Conservation (phyloP, 2,329 filamentous ascomycete genomes). For the Fusarium sp. region DNA sequence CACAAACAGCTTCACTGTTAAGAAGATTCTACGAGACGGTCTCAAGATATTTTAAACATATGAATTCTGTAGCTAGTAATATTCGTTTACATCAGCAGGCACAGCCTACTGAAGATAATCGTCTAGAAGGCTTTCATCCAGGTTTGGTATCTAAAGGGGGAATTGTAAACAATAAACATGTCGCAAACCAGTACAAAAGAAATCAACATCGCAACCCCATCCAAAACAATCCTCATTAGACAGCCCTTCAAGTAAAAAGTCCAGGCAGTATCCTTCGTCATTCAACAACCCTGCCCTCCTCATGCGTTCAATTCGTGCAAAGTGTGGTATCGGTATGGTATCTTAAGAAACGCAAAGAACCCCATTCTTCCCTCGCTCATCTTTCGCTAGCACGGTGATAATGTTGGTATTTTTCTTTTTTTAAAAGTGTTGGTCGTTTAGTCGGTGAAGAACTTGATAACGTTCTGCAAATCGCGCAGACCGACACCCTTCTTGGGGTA, state of each 20-base stretch:
- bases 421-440: conserved; percentile 49
- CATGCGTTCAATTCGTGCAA: conserved; percentile 17
- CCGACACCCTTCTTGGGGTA: conserved; percentile 89
- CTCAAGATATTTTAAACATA: background rate
- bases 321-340: conserved; percentile 33
- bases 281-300: background rate
- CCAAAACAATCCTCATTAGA: conserved; percentile 10
- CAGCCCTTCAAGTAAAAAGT: background rate
- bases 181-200: conserved; percentile 14
- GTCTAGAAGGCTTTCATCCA: conserved; percentile 38
- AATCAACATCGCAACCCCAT: conserved; percentile 11
- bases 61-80: conserved; percentile 28
- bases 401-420: background rate
- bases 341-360: conserved; percentile 25
- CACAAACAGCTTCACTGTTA: background rate
- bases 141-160: conserved; percentile 41
- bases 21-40: no score
- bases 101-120: conserved; percentile 20
- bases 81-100: conserved; percentile 29
- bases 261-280: conserved; percentile 23
- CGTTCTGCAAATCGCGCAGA: conserved; percentile 82
- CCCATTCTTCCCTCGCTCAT: conserved; percentile 3
- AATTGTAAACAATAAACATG: conserved; percentile 27
- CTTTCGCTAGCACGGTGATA: conserved; percentile 4
- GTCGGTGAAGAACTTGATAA: conserved; percentile 90